These are phyloP conservation scores for Capronia coronata DNA, from an alignment of 2,329 filamentous ascomycete genomes.

Conservation along the genomic window DNA sequence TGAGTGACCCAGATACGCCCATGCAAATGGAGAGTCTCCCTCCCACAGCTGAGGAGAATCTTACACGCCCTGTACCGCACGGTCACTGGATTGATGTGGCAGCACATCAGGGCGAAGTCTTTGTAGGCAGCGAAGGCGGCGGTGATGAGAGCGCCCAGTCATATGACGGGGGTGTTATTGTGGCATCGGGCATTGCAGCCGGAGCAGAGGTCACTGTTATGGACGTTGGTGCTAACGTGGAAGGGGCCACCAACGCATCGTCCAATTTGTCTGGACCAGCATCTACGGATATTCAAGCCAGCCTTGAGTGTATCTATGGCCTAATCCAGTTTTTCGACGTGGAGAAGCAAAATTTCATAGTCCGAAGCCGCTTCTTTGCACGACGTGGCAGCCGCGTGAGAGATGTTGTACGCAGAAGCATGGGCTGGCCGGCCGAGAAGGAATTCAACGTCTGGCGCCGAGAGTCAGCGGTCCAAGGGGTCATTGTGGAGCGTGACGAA, in stretches of 20 bases:
- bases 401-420: slow-evolving; percentile 35
- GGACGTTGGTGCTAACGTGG: slow-evolving; percentile 3
- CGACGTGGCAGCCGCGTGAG: slow-evolving; percentile 38
- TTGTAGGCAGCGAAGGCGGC: not conserved
- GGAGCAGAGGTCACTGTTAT: slow-evolving; percentile 11
- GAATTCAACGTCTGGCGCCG: slow-evolving; percentile 42
- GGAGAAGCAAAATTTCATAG: slow-evolving; percentile 40
- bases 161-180: slow-evolving; percentile 25
- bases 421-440: slow-evolving; percentile 36
- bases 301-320: slow-evolving; percentile 36
- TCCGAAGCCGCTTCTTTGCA: slow-evolving; percentile 40
- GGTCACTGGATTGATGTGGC: slow-evolving; percentile 23
- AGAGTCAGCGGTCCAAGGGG: slow-evolving; percentile 31
- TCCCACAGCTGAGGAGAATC: slow-evolving; percentile 15
- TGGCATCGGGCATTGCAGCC: slow-evolving; percentile 30
- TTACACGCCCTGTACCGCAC: slow-evolving; percentile 16
- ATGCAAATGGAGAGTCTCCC: slow-evolving; percentile 16
- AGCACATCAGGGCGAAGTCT: slow-evolving; percentile 8
- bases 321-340: slow-evolving; percentile 50
- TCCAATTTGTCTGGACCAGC: slow-evolving; percentile 5
- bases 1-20: slow-evolving; percentile 15
- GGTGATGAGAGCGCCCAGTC: not conserved
- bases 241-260: slow-evolving; percentile 4
- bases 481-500: slow-evolving; percentile 31
- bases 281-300: slow-evolving; percentile 1